These are phyloP conservation scores for Euphorbia tirucalli DNA, from an alignment of 345 rosid genomes.

Conservation along the genomic window DNA sequence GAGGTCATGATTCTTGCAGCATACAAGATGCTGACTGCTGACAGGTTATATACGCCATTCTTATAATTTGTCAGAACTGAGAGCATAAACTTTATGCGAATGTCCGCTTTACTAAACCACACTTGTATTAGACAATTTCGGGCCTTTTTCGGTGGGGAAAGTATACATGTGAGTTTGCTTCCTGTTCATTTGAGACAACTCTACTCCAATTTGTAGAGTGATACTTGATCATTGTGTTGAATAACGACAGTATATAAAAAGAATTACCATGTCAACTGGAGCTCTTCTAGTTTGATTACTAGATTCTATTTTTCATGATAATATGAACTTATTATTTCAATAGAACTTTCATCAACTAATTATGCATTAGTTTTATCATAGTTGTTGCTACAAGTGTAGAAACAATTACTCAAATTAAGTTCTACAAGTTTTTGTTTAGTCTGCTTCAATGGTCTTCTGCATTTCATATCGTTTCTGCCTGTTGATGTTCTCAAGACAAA, in stretches of 20 bases:
- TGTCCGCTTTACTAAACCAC: neutral
- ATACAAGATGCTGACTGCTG: neutral
- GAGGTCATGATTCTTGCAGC: constrained; percentile 3
- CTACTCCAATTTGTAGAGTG: neutral
- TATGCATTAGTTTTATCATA: too few species aligned
- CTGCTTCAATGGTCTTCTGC: too few species aligned
- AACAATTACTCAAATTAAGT: too few species aligned
- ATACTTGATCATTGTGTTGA: constrained; percentile 17
- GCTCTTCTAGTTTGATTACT: too few species aligned
- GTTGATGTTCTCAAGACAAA: too few species aligned
- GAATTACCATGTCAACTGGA: neutral
- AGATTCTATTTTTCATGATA: too few species aligned
- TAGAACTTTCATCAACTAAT: too few species aligned
- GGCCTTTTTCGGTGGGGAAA: too few species aligned
- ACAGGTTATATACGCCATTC: constrained; percentile 2
- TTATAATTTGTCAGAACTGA: neutral
- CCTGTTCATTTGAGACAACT: neutral
- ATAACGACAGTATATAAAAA: constrained; percentile 11
- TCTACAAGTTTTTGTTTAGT: too few species aligned
- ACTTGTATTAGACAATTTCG: neutral
- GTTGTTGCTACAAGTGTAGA: too few species aligned
- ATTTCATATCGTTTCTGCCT: too few species aligned
- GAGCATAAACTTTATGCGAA: neutral
- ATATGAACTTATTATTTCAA: too few species aligned
- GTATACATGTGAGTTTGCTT: neutral